Percentiles rank a stretch among this genome's conserved stretches.
These are phyloP conservation scores for Tausonia pullulans DNA, from an alignment of 1,284 basidiomycete genomes.

Conservation along the genomic window DNA sequence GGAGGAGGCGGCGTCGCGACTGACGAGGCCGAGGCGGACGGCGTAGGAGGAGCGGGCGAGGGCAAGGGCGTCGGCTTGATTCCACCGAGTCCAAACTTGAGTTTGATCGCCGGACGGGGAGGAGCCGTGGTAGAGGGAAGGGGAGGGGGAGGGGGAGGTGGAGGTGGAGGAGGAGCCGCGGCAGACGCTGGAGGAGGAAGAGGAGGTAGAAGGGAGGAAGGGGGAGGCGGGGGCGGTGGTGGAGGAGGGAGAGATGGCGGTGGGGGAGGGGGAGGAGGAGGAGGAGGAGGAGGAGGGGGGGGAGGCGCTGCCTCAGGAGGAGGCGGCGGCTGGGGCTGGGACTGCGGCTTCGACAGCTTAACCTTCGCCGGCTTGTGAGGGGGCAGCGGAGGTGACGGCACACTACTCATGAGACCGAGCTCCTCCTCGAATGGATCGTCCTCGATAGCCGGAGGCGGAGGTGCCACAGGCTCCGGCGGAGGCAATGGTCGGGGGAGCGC, in stretches of 20 bases:
- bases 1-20: constrained; percentile 28
- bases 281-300: constrained; percentile 4
- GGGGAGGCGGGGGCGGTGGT: background rate
- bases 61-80: constrained; percentile 22
- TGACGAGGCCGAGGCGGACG: constrained; percentile 12
- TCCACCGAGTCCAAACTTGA: constrained; percentile 27
- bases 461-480: constrained; percentile 13
- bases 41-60: constrained; percentile 17
- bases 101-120: constrained; percentile 38
- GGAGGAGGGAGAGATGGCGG: background rate
- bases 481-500: constrained; percentile 5
- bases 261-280: background rate
- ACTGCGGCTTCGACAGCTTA: too few relatives aligned
- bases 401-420: constrained; percentile 29
- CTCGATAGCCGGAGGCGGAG: constrained; percentile 7
- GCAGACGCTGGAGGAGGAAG: constrained; percentile 28
- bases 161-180: constrained; percentile 21
- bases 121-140: constrained; percentile 10
- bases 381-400: background rate
- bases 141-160: constrained; percentile 13
- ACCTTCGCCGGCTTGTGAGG: background rate
- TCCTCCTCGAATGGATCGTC: constrained; percentile 33
- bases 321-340: too few relatives aligned
- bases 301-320: background rate
- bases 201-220: constrained; percentile 22